Evolutionary conservation across 1,284 basidiomycete species (phyloP).

Genomic region (Schizophyllum commune): DNA sequence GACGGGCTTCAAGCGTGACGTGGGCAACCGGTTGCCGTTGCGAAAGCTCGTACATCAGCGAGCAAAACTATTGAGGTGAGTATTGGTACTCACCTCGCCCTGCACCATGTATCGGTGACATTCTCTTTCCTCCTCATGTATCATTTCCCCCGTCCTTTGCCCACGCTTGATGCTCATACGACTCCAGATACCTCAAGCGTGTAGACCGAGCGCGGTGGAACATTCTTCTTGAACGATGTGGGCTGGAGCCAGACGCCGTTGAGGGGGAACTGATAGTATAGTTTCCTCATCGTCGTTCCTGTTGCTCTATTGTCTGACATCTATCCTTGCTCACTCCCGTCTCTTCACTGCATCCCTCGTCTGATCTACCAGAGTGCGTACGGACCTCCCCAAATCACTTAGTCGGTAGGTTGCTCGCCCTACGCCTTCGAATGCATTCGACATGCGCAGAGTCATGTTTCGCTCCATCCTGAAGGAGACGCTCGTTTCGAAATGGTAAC

Average conservation of each 20-base stretch:
- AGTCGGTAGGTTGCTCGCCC: too few species aligned
- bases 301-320: background rate
- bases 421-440: too few species aligned
- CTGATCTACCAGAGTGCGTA: too few species aligned
- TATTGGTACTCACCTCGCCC: background rate
- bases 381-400: too few species aligned
- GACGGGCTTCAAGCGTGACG: conserved; percentile 62
- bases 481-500: too few species aligned
- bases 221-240: conserved; percentile 63
- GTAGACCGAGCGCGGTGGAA: conserved; percentile 70
- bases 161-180: background rate
- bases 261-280: conserved; percentile 79
- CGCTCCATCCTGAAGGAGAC: too few species aligned
- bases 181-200: conserved; percentile 54
- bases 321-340: conserved; percentile 2
- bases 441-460: too few species aligned
- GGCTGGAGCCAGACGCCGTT: conserved; percentile 71
- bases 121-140: background rate
- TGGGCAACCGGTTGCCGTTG: conserved; percentile 70
- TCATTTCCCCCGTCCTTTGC: background rate
- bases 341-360: too few species aligned
- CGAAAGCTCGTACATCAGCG: conserved; percentile 75
- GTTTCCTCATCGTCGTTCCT: background rate
- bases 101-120: background rate
- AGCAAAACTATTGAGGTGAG: conserved; percentile 63